A percentile compares a stretch with the other conserved stretches of the same genome.
phyloP scores from a whole-genome alignment of 2,329 filamentous ascomycete genomes.

The Aspergillus sergii region DNA sequence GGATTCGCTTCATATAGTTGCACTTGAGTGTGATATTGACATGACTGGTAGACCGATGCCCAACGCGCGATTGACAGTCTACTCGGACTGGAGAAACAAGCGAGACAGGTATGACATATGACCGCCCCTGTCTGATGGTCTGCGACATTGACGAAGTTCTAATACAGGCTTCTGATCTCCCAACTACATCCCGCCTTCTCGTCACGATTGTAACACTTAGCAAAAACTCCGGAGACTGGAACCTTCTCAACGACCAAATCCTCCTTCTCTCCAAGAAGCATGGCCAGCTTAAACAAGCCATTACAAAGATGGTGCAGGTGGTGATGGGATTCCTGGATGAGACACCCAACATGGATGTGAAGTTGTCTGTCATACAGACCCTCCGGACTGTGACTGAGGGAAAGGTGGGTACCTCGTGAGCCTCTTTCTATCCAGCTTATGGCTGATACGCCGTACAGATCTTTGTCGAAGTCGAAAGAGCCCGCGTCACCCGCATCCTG shows the following conservation, averaged over 20 bases:
- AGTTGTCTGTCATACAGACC: slow-evolving; percentile 92
- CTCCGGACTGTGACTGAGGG: slow-evolving; percentile 95
- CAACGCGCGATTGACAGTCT: slow-evolving; percentile 93
- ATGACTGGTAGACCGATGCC: slow-evolving; percentile 60
- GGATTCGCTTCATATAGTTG: slow-evolving; percentile 12
- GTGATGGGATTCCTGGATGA: slow-evolving; percentile 91
- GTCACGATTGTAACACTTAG: slow-evolving; percentile 89
- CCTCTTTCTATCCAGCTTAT: not conserved
- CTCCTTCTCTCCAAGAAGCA: slow-evolving; percentile 98
- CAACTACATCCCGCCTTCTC: slow-evolving; percentile 87
- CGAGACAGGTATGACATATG: slow-evolving; percentile 73
- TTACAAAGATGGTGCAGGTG: slow-evolving; percentile 97
- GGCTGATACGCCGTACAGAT: slow-evolving; percentile 59
- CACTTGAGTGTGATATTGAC: slow-evolving; percentile 21
- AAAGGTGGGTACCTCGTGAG: slow-evolving; percentile 61
- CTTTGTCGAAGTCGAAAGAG: slow-evolving; percentile 97
- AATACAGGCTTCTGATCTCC: slow-evolving; percentile 84
- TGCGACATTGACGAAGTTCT: slow-evolving; percentile 13
- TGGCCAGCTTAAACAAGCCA: slow-evolving; percentile 98
- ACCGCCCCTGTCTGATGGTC: not conserved
- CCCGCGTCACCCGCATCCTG: slow-evolving; percentile 89
- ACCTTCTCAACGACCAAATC: slow-evolving; percentile 93
- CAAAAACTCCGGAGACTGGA: slow-evolving; percentile 92
- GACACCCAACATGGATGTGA: slow-evolving; percentile 81
- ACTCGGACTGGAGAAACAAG: slow-evolving; percentile 88